These are phyloP conservation scores for Ramaria rubella DNA, from an alignment of 768 basidiomycete genomes.

Conservation along the genomic window DNA sequence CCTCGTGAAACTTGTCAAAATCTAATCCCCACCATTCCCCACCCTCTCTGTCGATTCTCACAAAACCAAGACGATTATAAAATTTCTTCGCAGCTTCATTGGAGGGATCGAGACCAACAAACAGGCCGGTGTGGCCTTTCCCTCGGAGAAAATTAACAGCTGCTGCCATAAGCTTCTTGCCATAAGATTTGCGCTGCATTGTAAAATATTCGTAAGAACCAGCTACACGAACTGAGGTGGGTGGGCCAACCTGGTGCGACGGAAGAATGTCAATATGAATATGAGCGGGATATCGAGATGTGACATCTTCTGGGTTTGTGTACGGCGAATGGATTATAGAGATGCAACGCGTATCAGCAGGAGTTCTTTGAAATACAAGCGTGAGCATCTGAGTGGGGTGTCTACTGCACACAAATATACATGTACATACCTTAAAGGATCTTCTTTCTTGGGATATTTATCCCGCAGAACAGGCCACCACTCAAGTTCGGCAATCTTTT, in stretches of 20 bases:
- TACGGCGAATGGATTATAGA: slow-evolving; percentile 28
- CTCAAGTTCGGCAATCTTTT: slow-evolving; percentile 42
- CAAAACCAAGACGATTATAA: slow-evolving; percentile 59
- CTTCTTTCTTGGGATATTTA: slow-evolving; percentile 37
- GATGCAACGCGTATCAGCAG: slow-evolving; percentile 37
- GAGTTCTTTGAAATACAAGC: slow-evolving; percentile 11
- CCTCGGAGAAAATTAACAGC: slow-evolving; percentile 50
- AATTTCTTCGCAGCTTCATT: slow-evolving; percentile 56
- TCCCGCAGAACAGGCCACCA: slow-evolving; percentile 64
- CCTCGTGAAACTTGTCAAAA: slow-evolving; percentile 8
- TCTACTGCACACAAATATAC: slow-evolving; percentile 18
- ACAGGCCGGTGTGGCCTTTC: slow-evolving; percentile 43
- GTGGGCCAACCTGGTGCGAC: slow-evolving; percentile 39
- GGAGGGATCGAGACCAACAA: slow-evolving; percentile 62
- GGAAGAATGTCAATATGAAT: slow-evolving; percentile 70
- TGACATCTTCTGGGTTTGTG: slow-evolving; percentile 43
- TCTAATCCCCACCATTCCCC: slow-evolving; percentile 8
- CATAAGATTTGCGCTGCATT: slow-evolving; percentile 50
- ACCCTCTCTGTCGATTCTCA: slow-evolving; percentile 32
- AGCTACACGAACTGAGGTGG: not conserved
- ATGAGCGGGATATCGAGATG: slow-evolving; percentile 66
- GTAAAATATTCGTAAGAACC: not conserved
- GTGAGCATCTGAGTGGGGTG: slow-evolving; percentile 4
- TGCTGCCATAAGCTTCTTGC: slow-evolving; percentile 50
- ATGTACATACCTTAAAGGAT: not conserved